phyloP scores from a whole-genome alignment of 345 rosid species.

The Viola odorata region DNA sequence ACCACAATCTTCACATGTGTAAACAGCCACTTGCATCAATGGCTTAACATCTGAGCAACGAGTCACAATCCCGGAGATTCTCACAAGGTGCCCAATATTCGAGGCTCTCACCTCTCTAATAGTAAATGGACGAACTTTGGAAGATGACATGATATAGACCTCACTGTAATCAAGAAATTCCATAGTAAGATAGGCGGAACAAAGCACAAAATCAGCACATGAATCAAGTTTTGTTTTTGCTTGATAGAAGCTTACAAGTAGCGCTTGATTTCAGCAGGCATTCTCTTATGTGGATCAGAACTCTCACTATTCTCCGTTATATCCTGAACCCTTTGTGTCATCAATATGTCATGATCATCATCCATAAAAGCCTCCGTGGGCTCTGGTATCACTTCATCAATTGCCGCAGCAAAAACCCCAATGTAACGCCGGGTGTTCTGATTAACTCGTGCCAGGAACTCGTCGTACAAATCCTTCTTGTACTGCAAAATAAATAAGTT shows the following conservation, averaged over 20 bases:
- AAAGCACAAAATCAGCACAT: neutral
- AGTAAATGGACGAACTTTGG: slow-evolving; percentile 70
- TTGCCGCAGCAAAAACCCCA: slow-evolving; percentile 61
- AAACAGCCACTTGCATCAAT: slow-evolving; percentile 93
- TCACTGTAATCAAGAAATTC: slow-evolving; percentile 48
- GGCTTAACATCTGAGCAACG: slow-evolving; percentile 99
- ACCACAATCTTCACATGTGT: slow-evolving; percentile 96
- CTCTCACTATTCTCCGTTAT: slow-evolving; percentile 48
- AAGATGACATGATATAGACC: slow-evolving; percentile 74
- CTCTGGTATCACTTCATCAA: slow-evolving; percentile 82
- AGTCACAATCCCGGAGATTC: slow-evolving; percentile 85
- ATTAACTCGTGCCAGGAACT: slow-evolving; percentile 61
- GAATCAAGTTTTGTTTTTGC: neutral
- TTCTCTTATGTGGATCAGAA: slow-evolving; percentile 62
- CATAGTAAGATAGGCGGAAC: neutral
- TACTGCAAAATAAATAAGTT: slow-evolving; percentile 34
- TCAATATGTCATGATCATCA: slow-evolving; percentile 78
- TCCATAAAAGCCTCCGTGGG: slow-evolving; percentile 83
- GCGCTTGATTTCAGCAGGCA: slow-evolving; percentile 90
- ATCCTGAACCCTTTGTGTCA: slow-evolving; percentile 90
- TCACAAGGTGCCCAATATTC: slow-evolving; percentile 85
- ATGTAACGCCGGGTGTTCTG: slow-evolving; percentile 89
- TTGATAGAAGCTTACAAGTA: slow-evolving; percentile 50
- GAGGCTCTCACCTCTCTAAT: slow-evolving; percentile 97
- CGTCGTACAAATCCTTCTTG: slow-evolving; percentile 52